Conservation (phyloP, 1,139 yeast genomes). For the Yamadazyma friedrichii region DNA sequence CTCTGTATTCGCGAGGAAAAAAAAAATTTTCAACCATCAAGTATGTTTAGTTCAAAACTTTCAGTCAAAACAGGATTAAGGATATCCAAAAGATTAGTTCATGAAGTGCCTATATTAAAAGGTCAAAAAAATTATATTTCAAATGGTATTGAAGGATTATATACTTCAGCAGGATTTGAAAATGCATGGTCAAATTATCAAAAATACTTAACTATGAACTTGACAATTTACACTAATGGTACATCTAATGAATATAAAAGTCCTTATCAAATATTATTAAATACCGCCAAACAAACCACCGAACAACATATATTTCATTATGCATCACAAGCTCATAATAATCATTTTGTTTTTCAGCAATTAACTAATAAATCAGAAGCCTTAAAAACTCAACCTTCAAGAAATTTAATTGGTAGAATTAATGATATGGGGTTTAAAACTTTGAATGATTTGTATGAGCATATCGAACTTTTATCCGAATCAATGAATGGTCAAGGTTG, state of each 20-base stretch:
- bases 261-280: slow-evolving; percentile 74
- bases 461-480: slow-evolving; percentile 56
- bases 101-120: slow-evolving; percentile 62
- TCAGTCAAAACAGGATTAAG: slow-evolving; percentile 6
- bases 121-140: slow-evolving; percentile 35
- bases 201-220: slow-evolving; percentile 59
- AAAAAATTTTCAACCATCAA: slow-evolving; percentile 7
- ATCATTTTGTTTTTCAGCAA: slow-evolving; percentile 83
- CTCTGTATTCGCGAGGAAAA: neutral
- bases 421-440: slow-evolving; percentile 36
- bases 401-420: slow-evolving; percentile 45
- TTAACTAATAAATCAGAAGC: slow-evolving; percentile 40
- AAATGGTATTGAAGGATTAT: slow-evolving; percentile 70
- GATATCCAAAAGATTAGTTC: slow-evolving; percentile 40
- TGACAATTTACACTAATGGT: slow-evolving; percentile 73
- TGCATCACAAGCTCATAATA: slow-evolving; percentile 91
- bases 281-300: slow-evolving; percentile 68
- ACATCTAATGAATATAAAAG: slow-evolving; percentile 76
- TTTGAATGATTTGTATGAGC: slow-evolving; percentile 54
- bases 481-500: slow-evolving; percentile 73
- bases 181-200: slow-evolving; percentile 85
- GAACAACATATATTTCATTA: slow-evolving; percentile 75
- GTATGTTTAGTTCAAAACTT: slow-evolving; percentile 8
- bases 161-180: slow-evolving; percentile 65
- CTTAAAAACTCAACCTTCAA: slow-evolving; percentile 44